Base-by-base conservation (phyloP, 1,284 basidiomycete species). In the Sporisorium iseilematis-ciliati region DNA sequence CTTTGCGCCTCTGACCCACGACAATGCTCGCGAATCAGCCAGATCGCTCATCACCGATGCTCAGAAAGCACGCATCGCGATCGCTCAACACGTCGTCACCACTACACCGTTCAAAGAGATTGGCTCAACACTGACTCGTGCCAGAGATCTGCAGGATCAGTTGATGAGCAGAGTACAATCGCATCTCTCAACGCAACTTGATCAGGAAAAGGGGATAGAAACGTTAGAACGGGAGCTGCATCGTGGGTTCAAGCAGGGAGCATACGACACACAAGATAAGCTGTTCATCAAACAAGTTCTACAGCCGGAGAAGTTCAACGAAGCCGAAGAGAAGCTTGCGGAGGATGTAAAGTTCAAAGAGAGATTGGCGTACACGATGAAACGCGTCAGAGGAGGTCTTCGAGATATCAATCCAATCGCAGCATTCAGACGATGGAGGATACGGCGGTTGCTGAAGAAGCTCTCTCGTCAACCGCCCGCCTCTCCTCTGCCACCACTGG, bases 31-130 rank as follows among this genome's bases (percentile, higher is more conserved):
- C 8, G 42, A 20, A 1, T 16, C 42, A 40, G 35, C 38, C 6
- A 23, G 16, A 31, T 26, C 43, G 12, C 58, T 67, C 29, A 50
- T 67, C 35, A 43, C 33, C 11, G 25, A 42, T 2, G 33, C 58
- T 7, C 58, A 67, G 21, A 53, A 35, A 21, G 65, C 58, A 7
- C 59, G 65, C 4, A 49, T 67, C 14, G 65, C 65, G 12, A 57
- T 67, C 12, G 58, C 65, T 1, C 18, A 56, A 2, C 50, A 67
- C 25, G 48, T 57, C 7, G 23, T 55, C 18, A n/a, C 53, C 7
- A 25, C 54, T 7, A n/a, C 16, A 2, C 31, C 38, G 11, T 41
- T 43, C 8, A 16, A 31, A 4, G 21, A 41, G 4, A 35, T 23
- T 10, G 38, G 12, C 6, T 50, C 52, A 0, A 42, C 33, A 4